Base-by-base conservation (phyloP, 2,329 filamentous ascomycete species). In the Fusarium abutilonis region DNA sequence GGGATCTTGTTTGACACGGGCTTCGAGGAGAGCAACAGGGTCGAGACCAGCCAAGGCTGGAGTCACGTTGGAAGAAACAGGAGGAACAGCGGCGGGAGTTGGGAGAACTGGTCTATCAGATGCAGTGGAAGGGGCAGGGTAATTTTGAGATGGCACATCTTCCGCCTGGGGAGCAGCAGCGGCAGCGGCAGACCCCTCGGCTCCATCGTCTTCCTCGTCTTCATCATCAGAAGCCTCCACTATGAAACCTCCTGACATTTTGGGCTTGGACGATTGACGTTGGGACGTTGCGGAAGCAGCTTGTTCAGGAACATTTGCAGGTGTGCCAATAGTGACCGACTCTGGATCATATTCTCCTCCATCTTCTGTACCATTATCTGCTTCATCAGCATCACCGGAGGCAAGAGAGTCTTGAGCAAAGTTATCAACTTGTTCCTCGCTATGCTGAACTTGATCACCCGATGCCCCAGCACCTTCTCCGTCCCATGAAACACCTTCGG, bases 1-100 rank as follows among this genome's bases (percentile, higher is more conserved):
- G 14, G 94, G 91, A 73, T 99, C 95, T 72, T 97, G 91, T 74
- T 90, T 89, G 75, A 98, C 90, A 72, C 94, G 89, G 75, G 95
- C 91, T 80, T 99, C 94, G 72, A 98, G 83, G 56, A 93, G 86
- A 55, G 89, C 88, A 69, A 94, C 83, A 64, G 85, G 86, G 77
- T 96, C 90, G 77, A 83, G 77, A 58, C 79, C 77, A 63, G 80
- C 75, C 68, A 81, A 75, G 19, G 69, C 60, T 59, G 74, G 70
- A 60, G 75, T 73, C 52, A 74, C 72, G 66, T 71, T 70, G 62
- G 74, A 72, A 40, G 72, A 60, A 35, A 69, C 65, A 39, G 58
- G 59, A 47, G 56, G 63, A 28, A 59, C 63, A 50, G 44, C 46
- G 38, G 42, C 45, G 57, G 56, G 46, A 52, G 47, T 46, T 43